phyloP scores from a whole-genome alignment of 805 yeast genomes.

The Candida vartiovaarae region DNA sequence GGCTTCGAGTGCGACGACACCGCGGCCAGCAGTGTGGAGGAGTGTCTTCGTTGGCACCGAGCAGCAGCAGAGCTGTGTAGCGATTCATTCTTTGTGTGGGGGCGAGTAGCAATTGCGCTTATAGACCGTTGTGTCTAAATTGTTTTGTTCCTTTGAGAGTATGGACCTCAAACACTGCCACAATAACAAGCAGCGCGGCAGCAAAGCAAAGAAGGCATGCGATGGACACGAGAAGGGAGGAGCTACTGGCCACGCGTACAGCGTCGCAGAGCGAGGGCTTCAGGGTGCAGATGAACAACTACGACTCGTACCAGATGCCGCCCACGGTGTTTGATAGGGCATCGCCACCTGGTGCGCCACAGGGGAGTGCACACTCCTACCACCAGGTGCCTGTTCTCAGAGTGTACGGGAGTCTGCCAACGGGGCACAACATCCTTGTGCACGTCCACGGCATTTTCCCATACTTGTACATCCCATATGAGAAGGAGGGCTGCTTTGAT shows the following conservation, averaged over 20 bases:
- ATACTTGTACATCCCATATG: slow-evolving; percentile 63
- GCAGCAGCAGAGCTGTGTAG: not conserved
- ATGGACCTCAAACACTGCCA: too few relatives aligned
- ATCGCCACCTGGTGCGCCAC: slow-evolving; percentile 19
- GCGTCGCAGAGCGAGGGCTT: slow-evolving; percentile 7
- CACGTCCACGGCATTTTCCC: slow-evolving; percentile 87
- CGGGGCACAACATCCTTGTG: slow-evolving; percentile 51
- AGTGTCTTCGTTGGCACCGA: slow-evolving; percentile 2
- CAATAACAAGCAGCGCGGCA: too few relatives aligned
- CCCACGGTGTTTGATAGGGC: slow-evolving; percentile 48
- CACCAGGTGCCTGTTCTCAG: slow-evolving; percentile 67
- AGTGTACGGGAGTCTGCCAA: slow-evolving; percentile 61
- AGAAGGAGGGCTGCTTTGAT: slow-evolving; percentile 36
- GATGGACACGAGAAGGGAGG: slow-evolving; percentile 4
- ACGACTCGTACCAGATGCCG: slow-evolving; percentile 56
- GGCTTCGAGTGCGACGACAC: slow-evolving; percentile 1
- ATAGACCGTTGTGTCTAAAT: too few relatives aligned
- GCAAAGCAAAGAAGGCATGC: not conserved
- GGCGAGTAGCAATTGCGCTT: not conserved
- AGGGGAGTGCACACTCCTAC: slow-evolving; percentile 21
- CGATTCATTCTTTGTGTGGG: not conserved
- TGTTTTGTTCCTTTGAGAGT: too few relatives aligned
- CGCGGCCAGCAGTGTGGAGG: slow-evolving; percentile 5
- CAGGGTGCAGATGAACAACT: slow-evolving; percentile 50
- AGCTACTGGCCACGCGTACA: slow-evolving; percentile 9